Evolutionary conservation across 2,329 filamentous ascomycete species (phyloP).

Genomic region (Achaetomium macrosporum): DNA sequence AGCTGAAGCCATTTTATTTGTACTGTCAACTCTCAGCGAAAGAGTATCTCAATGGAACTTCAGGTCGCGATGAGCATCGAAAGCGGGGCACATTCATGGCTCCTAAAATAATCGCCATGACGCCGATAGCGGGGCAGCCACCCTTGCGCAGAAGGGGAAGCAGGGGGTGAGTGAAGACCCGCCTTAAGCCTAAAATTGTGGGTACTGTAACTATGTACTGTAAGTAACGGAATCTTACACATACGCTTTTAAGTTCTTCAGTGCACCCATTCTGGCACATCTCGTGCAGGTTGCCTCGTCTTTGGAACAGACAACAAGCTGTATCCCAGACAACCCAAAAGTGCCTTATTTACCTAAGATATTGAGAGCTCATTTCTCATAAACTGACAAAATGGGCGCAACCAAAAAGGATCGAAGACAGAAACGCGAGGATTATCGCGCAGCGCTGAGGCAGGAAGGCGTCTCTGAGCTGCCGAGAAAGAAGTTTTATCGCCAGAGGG

Average conservation of each 20-base stretch:
- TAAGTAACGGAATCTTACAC: background rate
- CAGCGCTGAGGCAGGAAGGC: constrained; percentile 45
- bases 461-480: constrained; percentile 72
- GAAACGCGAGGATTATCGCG: constrained; percentile 62
- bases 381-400: constrained; percentile 32
- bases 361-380: background rate
- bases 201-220: background rate
- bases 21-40: constrained; percentile 3
- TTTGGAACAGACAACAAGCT: background rate
- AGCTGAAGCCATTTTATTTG: constrained; percentile 25
- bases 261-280: too few species aligned
- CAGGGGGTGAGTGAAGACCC: background rate
- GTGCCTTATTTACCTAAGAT: background rate
- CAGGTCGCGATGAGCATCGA: background rate
- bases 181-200: constrained; percentile 9
- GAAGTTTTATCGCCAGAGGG: constrained; percentile 92
- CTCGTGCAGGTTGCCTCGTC: too few species aligned
- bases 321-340: background rate
- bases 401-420: constrained; percentile 51
- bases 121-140: constrained; percentile 27
- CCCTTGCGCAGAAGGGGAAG: background rate
- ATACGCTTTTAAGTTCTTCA: too few species aligned
- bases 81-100: constrained; percentile 16
- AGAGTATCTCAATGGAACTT: background rate
- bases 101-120: constrained; percentile 23